phyloP scores from a whole-genome alignment of 306 rosid species.

The Prunus dulcis region DNA sequence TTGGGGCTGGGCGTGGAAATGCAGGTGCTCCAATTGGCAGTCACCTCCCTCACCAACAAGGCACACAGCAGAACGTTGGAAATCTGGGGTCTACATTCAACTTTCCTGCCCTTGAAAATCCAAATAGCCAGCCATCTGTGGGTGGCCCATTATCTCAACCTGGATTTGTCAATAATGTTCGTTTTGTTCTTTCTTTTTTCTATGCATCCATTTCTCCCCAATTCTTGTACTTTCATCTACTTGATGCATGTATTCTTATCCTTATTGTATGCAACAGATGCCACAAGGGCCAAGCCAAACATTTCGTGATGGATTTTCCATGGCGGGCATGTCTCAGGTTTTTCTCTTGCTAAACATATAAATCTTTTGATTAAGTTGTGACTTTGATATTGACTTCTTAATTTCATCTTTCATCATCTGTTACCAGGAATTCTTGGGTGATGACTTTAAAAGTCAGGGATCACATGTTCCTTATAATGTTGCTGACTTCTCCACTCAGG shows the following conservation, averaged over 20 bases:
- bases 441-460: slow-evolving; percentile 99
- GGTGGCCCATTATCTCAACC: slow-evolving; percentile 96
- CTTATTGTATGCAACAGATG: slow-evolving; percentile 51
- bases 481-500: slow-evolving; percentile 93
- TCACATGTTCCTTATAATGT: slow-evolving; percentile 97
- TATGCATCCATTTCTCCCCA: slow-evolving; percentile 2
- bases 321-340: slow-evolving; percentile 97
- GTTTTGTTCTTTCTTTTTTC: slow-evolving; percentile 6
- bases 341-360: not conserved
- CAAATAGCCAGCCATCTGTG: slow-evolving; percentile 94
- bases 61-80: slow-evolving; percentile 72
- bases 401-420: slow-evolving; percentile 3
- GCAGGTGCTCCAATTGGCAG: slow-evolving; percentile 78
- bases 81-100: slow-evolving; percentile 77
- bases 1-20: slow-evolving; percentile 91
- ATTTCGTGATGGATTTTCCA: slow-evolving; percentile 88
- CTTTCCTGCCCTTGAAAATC: slow-evolving; percentile 80
- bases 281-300: slow-evolving; percentile 84
- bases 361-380: slow-evolving; percentile 4
- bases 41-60: slow-evolving; percentile 91
- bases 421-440: slow-evolving; percentile 91
- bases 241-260: slow-evolving; percentile 14
- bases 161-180: slow-evolving; percentile 91
- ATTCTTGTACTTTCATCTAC: not conserved
- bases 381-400: slow-evolving; percentile 10